Evolutionary conservation across 2,329 filamentous ascomycete species (phyloP).

Genomic region (Penicillium nordicum): DNA sequence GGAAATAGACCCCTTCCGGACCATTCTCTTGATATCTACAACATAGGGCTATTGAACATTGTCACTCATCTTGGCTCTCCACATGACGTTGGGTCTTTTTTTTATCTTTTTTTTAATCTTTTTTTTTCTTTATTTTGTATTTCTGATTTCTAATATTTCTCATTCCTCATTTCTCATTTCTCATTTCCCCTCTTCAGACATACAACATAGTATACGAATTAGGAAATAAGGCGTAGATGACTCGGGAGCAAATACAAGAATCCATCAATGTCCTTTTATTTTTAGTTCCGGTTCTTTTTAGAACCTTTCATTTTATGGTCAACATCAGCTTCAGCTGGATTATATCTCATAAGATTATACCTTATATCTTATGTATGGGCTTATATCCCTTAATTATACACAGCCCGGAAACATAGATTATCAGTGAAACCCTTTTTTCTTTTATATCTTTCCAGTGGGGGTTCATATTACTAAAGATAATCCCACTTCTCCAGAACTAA

Average conservation of each 20-base stretch:
- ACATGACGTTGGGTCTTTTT: conserved; percentile 1
- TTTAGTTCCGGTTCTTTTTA: neutral
- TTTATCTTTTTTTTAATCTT: neutral
- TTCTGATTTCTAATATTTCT: neutral
- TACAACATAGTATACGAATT: neutral
- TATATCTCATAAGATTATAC: neutral
- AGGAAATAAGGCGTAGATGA: neutral
- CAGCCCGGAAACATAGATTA: neutral
- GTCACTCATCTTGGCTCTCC: neutral
- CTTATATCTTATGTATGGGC: neutral
- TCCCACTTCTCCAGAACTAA: conserved; percentile 1
- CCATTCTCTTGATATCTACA: neutral
- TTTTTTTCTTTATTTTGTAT: neutral
- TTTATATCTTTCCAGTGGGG: neutral
- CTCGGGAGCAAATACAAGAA: neutral
- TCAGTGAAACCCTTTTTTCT: neutral
- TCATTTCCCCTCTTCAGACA: neutral
- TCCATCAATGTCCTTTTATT: neutral
- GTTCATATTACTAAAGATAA: neutral
- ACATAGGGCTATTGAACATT: neutral
- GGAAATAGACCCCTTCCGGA: neutral
- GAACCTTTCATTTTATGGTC: neutral
- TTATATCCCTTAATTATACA: neutral
- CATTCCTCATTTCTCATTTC: neutral
- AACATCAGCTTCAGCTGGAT: neutral